Conservation (phyloP, 768 basidiomycete species). For the Kwoniella pini region DNA sequence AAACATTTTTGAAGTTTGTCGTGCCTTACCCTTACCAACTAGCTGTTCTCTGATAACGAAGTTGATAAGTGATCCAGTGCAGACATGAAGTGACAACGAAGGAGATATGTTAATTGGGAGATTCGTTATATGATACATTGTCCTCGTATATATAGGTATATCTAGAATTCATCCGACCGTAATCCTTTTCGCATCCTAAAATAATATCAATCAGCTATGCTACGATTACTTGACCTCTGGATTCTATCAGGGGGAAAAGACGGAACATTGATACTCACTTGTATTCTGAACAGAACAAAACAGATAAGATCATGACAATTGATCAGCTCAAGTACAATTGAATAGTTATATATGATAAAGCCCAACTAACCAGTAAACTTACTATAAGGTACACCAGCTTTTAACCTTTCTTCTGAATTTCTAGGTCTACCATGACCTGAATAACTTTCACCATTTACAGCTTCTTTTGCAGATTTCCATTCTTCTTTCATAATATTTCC, state of each 20-base stretch:
- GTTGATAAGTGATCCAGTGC: no score
- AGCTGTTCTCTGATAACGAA: no score
- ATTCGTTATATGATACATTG: no score
- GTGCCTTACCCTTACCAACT: no score
- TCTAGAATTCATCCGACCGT: constrained; percentile 47
- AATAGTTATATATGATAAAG: neutral
- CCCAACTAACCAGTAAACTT: constrained; percentile 22
- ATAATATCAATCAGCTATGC: no score
- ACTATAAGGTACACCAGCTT: constrained; percentile 59
- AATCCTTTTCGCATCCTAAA: constrained; percentile 50
- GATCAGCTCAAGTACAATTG: no score
- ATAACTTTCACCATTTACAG: constrained; percentile 63
- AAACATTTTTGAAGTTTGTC: no score
- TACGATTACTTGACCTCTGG: no score
- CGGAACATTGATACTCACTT: constrained; percentile 27
- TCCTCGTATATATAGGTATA: no score
- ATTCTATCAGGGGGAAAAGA: neutral
- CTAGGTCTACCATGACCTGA: constrained; percentile 73
- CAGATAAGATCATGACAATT: no score
- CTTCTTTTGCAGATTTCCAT: constrained; percentile 58
- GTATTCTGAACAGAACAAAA: constrained; percentile 28
- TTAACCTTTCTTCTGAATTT: constrained; percentile 72
- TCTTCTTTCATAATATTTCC: constrained; percentile 19
- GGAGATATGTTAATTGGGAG: no score
- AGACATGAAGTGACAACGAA: no score